These are phyloP conservation scores for Azolla pinnata DNA, from an alignment of 75 land plant species.

Conservation along the genomic window DNA sequence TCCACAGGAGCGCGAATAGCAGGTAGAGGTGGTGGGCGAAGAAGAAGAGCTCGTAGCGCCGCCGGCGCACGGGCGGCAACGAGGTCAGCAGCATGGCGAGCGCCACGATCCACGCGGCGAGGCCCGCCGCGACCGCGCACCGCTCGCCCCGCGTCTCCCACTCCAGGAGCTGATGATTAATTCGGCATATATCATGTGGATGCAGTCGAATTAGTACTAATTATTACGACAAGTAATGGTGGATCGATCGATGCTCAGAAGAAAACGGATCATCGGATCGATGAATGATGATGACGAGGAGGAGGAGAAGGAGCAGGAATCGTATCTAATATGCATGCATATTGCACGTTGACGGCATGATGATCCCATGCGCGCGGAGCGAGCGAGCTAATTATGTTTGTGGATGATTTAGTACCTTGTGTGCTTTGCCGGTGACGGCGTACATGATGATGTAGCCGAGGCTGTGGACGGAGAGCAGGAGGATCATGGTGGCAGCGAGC, in stretches of 20 bases:
- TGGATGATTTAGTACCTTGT: no score
- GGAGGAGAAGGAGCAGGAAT: no score
- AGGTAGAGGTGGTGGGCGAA: conserved; percentile 66
- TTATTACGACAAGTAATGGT: no score
- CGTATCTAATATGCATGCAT: no score
- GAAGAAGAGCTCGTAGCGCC: conserved; percentile 55
- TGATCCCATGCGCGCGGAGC: no score
- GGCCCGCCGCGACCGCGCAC: conserved; percentile 53
- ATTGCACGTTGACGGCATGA: no score
- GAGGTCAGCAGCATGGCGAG: conserved; percentile 66
- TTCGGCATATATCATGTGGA: no score
- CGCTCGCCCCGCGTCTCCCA: conserved; percentile 48
- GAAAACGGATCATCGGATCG: no score
- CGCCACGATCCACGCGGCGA: conserved; percentile 34
- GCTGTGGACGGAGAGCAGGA: conserved; percentile 56
- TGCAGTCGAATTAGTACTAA: conserved; percentile 1
- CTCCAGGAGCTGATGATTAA: conserved; percentile 49
- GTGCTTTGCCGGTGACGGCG: neutral
- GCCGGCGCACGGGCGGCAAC: conserved; percentile 46
- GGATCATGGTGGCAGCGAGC: conserved; percentile 84
- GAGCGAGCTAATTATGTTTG: no score
- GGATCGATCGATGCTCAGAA: no score
- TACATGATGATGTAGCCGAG: conserved; percentile 22
- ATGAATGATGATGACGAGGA: no score
- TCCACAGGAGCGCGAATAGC: conserved; percentile 48